Base-by-base conservation (phyloP, 208 protist species). In the Trypanosoma vivax region DNA sequence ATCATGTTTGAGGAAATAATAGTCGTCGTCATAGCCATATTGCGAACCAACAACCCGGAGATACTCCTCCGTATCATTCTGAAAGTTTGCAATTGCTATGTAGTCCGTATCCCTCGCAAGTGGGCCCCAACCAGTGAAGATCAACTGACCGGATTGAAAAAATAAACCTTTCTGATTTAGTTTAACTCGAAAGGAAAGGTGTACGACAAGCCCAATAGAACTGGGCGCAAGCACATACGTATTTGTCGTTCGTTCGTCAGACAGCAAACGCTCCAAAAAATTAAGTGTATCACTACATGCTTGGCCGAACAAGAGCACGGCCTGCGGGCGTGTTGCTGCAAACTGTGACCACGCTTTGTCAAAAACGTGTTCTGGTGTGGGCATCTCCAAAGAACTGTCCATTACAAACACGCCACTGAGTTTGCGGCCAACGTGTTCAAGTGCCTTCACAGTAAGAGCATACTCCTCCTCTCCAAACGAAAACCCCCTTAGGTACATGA, bases 401-500 rank as follows among this genome's bases (percentile, higher is more conserved):
- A 65, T 25, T 0, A 11, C 10, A 52, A 82, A 86, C 30, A 79
- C 21, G 0, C 45, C 42, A 18, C 54, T 31, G 0, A 70, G 28
- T 1, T 42, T 45, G 0, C 38, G 39, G 2, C 34, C 39, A 7
- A 70, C 34, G 2, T 27, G 6, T 0, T 5, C 0, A n/a, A 82
- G 28, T 13, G 64, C 19, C 25, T 10, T 0, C 28, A 35, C 18
- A 16, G 65, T 19, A n/a, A 52, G 39, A 13, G 19, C 1, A 38
- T 67, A 70, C 50, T 73, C 69, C 10, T 25, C n/a, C 3, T 76
- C 67, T 16, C 79, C 76, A 35, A 71, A 75, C n/a, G 42, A 28
- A 2, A 73, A 30, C 30, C 47, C 50, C 2, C 24, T 51, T 41
- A 83, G 42, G 59, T 79, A 78, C 76, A 83, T 88, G 60, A 79